These are phyloP conservation scores for Fraxinus xanthoxyloides DNA, from an alignment of 305 asterid genomes.

Conservation along the genomic window DNA sequence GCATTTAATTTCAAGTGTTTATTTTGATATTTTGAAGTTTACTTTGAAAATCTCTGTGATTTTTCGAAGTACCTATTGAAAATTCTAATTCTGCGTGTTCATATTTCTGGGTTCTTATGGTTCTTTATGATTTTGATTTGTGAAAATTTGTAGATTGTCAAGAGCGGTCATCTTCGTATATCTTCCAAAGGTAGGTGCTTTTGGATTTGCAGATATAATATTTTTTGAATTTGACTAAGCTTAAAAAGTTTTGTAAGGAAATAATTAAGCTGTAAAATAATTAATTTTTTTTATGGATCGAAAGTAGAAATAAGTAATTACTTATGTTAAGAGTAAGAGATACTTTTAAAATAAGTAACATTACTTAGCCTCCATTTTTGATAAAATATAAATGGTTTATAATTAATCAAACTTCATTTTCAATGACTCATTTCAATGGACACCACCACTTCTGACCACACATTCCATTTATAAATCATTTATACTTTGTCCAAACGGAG, in stretches of 20 bases:
- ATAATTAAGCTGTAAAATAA: not conserved
- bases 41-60: not conserved
- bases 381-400: not conserved
- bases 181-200: conserved; percentile 85
- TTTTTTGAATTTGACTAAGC: not conserved
- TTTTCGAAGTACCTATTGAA: not conserved
- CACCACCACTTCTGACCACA: not conserved
- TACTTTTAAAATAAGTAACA: not conserved
- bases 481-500: not conserved
- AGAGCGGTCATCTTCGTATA: conserved; percentile 94
- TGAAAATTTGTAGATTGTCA: conserved; percentile 71
- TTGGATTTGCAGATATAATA: conserved; percentile 4
- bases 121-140: conserved; percentile 7
- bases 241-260: not conserved
- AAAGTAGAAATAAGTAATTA: not conserved
- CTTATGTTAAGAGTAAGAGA: not conserved
- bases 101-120: conserved; percentile 11
- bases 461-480: not conserved
- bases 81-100: not conserved
- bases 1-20: conserved; percentile 11
- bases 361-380: not conserved
- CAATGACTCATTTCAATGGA: not conserved
- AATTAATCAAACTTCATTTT: not conserved
- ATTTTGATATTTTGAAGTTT: conserved; percentile 1
- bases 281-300: not conserved